Percentiles rank a stretch among this genome's conserved stretches.
These are phyloP conservation scores for Microstegium vimineum DNA, from an alignment of 176 grass and related monocot species.

Conservation along the genomic window DNA sequence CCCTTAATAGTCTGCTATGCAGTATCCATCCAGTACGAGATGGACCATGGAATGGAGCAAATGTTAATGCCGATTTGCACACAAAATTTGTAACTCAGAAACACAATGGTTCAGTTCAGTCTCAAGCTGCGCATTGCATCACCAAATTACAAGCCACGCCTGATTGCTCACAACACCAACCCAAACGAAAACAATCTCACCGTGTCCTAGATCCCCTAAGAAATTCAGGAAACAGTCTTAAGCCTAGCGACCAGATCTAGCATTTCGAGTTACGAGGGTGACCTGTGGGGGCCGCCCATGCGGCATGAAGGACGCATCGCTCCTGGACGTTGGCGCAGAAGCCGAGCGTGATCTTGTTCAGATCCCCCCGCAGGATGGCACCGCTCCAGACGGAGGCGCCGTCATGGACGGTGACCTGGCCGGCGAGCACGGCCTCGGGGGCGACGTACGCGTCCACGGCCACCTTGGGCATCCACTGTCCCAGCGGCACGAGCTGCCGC, in stretches of 20 bases:
- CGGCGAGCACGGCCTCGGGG: slow-evolving; percentile 77
- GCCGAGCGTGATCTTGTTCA: slow-evolving; percentile 95
- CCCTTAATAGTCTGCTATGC: neutral
- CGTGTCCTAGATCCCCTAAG: neutral
- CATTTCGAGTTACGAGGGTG: neutral
- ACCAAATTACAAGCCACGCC: neutral
- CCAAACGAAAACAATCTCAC: neutral
- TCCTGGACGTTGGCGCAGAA: slow-evolving; percentile 97
- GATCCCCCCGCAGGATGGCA: slow-evolving; percentile 82
- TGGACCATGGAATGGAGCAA: neutral
- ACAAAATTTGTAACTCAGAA: neutral
- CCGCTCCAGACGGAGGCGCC: slow-evolving; percentile 93
- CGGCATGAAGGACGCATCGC: slow-evolving; percentile 85
- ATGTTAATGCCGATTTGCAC: neutral
- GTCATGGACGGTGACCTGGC: slow-evolving; percentile 88
- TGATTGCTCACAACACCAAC: neutral
- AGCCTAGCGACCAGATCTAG: slow-evolving; percentile 28
- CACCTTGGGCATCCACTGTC: slow-evolving; percentile 86
- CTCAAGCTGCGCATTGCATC: neutral
- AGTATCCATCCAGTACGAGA: neutral
- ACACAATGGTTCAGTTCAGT: neutral
- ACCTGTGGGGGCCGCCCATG: slow-evolving; percentile 88
- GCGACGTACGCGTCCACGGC: slow-evolving; percentile 92
- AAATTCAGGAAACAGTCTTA: neutral
- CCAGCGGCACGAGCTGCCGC: slow-evolving; percentile 67